These are phyloP conservation scores for Isabelozyma pseudorhagii DNA, from an alignment of 805 yeast species.

Conservation along the genomic window DNA sequence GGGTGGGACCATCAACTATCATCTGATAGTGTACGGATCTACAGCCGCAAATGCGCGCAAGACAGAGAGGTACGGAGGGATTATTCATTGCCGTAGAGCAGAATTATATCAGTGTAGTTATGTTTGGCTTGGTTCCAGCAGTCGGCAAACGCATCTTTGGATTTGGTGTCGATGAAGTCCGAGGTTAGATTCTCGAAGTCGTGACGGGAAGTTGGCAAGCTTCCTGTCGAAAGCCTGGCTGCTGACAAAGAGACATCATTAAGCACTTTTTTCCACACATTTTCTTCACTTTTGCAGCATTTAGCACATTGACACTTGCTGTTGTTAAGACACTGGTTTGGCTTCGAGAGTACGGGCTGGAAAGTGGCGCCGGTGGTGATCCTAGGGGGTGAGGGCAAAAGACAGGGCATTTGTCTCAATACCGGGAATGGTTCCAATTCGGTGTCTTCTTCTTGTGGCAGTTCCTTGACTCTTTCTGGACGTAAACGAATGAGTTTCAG, in stretches of 20 bases:
- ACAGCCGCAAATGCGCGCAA: not conserved
- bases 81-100: not conserved
- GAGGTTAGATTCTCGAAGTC: constrained; percentile 20
- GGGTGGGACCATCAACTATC: not conserved
- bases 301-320: not conserved
- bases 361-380: not conserved
- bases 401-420: not conserved
- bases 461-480: not conserved
- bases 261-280: constrained; percentile 28
- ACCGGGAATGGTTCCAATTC: too few relatives aligned
- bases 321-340: constrained; percentile 1
- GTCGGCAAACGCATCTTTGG: constrained; percentile 16
- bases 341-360: not conserved
- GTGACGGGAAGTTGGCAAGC: constrained; percentile 16
- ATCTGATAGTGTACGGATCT: not conserved
- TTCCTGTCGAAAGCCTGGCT: constrained; percentile 34
- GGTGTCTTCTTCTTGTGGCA: not conserved
- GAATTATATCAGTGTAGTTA: constrained; percentile 2
- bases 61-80: not conserved
- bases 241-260: constrained; percentile 35
- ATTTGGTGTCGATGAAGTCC: constrained; percentile 25
- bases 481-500: not conserved
- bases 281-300: not conserved
- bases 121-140: constrained; percentile 14
- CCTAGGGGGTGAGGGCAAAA: not conserved